phyloP scores from a whole-genome alignment of 768 basidiomycete genomes.

The Hericium rajendrae region DNA sequence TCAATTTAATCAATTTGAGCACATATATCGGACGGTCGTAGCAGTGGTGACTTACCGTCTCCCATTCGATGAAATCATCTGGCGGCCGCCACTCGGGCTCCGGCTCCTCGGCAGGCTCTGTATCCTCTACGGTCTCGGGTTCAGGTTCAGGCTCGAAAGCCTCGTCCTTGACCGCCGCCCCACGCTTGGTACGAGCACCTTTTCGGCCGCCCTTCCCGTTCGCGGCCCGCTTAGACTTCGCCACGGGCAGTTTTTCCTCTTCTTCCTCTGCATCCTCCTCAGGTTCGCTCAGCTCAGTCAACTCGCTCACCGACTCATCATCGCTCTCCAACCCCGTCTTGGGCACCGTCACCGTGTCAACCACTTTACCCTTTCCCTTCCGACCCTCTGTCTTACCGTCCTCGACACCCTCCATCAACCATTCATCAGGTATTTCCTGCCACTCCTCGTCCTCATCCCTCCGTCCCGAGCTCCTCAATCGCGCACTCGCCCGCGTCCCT shows the following conservation, averaged over 20 bases:
- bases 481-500: slow-evolving; percentile 59
- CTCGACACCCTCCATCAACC: slow-evolving; percentile 33
- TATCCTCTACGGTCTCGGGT: slow-evolving; percentile 1
- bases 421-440: slow-evolving; percentile 75
- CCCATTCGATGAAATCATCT: slow-evolving; percentile 77
- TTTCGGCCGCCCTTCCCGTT: slow-evolving; percentile 5
- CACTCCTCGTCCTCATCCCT: slow-evolving; percentile 42
- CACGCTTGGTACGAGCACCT: slow-evolving; percentile 5
- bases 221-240: slow-evolving; percentile 3
- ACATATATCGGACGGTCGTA: background rate
- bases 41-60: slow-evolving; percentile 44
- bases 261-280: slow-evolving; percentile 13
- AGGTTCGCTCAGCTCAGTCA: slow-evolving; percentile 53
- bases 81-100: slow-evolving; percentile 23
- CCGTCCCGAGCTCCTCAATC: slow-evolving; percentile 40
- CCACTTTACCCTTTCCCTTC: slow-evolving; percentile 10
- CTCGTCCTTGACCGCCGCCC: slow-evolving; percentile 6
- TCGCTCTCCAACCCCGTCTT: slow-evolving; percentile 57
- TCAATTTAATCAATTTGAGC: background rate
- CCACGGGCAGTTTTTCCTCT: slow-evolving; percentile 13
- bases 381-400: slow-evolving; percentile 11
- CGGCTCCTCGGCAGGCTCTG: slow-evolving; percentile 13
- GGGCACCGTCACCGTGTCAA: slow-evolving; percentile 4
- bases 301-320: slow-evolving; percentile 54
- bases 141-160: slow-evolving; percentile 3